Conservation (phyloP, 805 yeast genomes). For the Hanseniaspora guilliermondii region DNA sequence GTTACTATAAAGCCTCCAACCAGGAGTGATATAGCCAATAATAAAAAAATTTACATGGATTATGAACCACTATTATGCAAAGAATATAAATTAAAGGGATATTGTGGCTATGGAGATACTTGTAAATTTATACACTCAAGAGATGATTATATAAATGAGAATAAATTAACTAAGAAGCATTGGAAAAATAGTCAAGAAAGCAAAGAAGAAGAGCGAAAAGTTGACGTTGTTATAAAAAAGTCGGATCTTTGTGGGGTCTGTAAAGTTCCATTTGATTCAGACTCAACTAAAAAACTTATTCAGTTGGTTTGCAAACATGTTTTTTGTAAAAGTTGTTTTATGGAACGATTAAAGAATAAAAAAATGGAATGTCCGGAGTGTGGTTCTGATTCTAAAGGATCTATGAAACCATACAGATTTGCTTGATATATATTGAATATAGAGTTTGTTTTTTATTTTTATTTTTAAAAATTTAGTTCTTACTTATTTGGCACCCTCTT, state of each 20-base stretch:
- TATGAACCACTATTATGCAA: constrained; percentile 91
- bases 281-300: constrained; percentile 37
- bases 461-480: background rate
- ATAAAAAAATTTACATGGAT: constrained; percentile 55
- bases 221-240: constrained; percentile 22
- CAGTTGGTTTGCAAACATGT: constrained; percentile 50
- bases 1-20: background rate
- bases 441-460: constrained; percentile 39
- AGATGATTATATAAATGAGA: constrained; percentile 66
- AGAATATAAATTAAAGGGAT: constrained; percentile 81
- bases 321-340: constrained; percentile 52
- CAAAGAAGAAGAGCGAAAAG: constrained; percentile 11
- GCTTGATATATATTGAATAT: constrained; percentile 20
- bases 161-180: constrained; percentile 47
- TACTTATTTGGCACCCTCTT: constrained; percentile 34
- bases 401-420: constrained; percentile 17
- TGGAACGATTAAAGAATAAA: constrained; percentile 32
- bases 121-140: constrained; percentile 88
- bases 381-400: constrained; percentile 47
- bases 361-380: constrained; percentile 45
- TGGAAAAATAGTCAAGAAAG: constrained; percentile 42
- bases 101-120: constrained; percentile 93
- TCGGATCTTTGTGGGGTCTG: constrained; percentile 58
- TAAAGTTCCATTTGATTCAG: constrained; percentile 30
- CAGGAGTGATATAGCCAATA: background rate